phyloP scores from a whole-genome alignment of 1,284 basidiomycete genomes.

The Omphalotus olearius region DNA sequence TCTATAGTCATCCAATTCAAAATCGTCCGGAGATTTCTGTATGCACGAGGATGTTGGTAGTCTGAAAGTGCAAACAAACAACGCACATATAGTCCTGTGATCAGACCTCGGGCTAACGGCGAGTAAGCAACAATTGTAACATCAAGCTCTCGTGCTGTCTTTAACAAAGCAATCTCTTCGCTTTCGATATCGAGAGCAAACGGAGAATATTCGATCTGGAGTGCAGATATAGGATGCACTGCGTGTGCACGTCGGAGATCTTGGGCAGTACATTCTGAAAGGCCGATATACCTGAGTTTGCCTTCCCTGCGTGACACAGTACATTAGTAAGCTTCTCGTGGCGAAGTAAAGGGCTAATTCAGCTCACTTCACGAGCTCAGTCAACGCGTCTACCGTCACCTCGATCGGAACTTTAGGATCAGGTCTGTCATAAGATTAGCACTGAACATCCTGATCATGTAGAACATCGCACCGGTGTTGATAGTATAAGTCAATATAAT shows the following conservation, averaged over 20 bases:
- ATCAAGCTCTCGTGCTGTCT: slow-evolving; percentile 49
- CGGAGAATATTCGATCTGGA: slow-evolving; percentile 65
- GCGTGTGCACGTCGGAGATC: slow-evolving; percentile 63
- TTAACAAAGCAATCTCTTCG: slow-evolving; percentile 40
- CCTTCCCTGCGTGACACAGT: slow-evolving; percentile 34
- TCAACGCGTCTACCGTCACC: slow-evolving; percentile 27
- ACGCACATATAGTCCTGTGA: slow-evolving; percentile 49
- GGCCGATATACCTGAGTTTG: slow-evolving; percentile 58
- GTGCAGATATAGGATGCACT: slow-evolving; percentile 54
- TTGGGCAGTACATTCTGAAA: slow-evolving; percentile 55
- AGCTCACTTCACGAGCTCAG: slow-evolving; percentile 27
- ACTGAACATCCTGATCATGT: not conserved
- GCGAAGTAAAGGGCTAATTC: not conserved
- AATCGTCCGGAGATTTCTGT: slow-evolving; percentile 39
- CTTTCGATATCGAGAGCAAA: slow-evolving; percentile 54
- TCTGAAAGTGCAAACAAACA: not conserved
- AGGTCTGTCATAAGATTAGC: not conserved
- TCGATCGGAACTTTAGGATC: slow-evolving; percentile 26
- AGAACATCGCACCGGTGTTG: slow-evolving; percentile 15
- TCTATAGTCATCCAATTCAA: slow-evolving; percentile 40
- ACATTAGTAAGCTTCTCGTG: not conserved
- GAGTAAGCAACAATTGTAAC: slow-evolving; percentile 56
- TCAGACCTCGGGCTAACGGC: slow-evolving; percentile 57
- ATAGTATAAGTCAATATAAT: slow-evolving; percentile 33
- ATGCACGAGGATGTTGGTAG: not conserved